Evolutionary conservation across 345 rosid genomes (phyloP), one percentile per base, ranked within the genome.

Genomic region (Salix koriyanagi): DNA sequence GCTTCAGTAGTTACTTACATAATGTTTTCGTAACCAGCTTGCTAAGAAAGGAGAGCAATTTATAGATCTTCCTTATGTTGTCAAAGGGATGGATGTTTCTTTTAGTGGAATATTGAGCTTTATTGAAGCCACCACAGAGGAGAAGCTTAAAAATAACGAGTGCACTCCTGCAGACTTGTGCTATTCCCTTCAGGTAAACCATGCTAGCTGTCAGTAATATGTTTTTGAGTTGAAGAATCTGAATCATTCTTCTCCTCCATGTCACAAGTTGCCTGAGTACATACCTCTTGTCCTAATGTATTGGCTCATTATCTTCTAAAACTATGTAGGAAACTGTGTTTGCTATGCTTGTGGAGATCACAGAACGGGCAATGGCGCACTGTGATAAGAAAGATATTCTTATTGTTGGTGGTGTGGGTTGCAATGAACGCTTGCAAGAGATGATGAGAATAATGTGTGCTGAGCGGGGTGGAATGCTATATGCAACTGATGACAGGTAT

Each of bases 71-170:
- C 99, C 99, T 4, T 94, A 92, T 65, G 97, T 87, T 75, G 98
- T 96, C 60, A 94, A 96, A 88, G 98, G 99, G 66, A 96, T 96
- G 99, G 97, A 96, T 86, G 98, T 94, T 56, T 94, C 98, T 4
- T 93, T 96, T 65, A 96, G 98, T 16, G 99, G 99, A 75, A 92
- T 96, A 72, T 86, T 96, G 81, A 96, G 98, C 83, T 96, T 82
- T 71, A 96, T 92, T 2, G 97, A 96, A 87, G 85, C 93, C 34
- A 88, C 95, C 5, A 85, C 98, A 0, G 91, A 79, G 68, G 98
- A 96, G 86, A 89, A 92, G 86, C 97, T 96, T 65, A 89, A 89
- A 81, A 92, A 79, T 69, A 87, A 89, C 0, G 97, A 92, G 60
- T 96, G 98, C 77, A 90, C 93, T 37, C 98, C 97, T 21, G 98